Percentiles rank a stretch among this genome's conserved stretches.
Evolutionary conservation across 2,329 filamentous ascomycete genomes (phyloP).

Genomic region (Colletotrichum zoysiae): DNA sequence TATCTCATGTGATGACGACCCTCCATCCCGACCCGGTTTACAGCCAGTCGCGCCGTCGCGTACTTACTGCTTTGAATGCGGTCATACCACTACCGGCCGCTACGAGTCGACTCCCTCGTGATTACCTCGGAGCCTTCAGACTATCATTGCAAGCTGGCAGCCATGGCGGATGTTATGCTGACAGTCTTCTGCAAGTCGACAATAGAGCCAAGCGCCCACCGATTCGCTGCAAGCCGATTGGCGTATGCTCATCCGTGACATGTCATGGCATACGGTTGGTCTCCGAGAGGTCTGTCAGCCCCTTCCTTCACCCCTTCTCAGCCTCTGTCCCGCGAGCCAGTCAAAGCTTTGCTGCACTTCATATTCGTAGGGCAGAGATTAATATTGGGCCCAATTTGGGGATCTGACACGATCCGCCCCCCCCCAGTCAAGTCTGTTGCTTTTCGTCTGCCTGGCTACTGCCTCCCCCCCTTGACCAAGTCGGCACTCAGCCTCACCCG

Average conservation of each 20-base stretch:
- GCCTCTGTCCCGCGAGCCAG: slow-evolving; percentile 25
- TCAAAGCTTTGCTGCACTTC: slow-evolving; percentile 10
- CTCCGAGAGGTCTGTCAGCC: slow-evolving; percentile 31
- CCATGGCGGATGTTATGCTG: slow-evolving; percentile 22
- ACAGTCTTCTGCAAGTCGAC: slow-evolving; percentile 20
- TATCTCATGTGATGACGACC: slow-evolving; percentile 1
- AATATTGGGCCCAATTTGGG: slow-evolving; percentile 31
- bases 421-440: slow-evolving; percentile 5
- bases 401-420: slow-evolving; percentile 32
- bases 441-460: slow-evolving; percentile 35
- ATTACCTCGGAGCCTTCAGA: slow-evolving; percentile 26
- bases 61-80: background rate
- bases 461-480: slow-evolving; percentile 5
- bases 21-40: background rate
- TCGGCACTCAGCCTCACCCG: slow-evolving; percentile 34
- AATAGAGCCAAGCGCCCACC: slow-evolving; percentile 26
- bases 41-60: slow-evolving; percentile 10
- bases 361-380: slow-evolving; percentile 26
- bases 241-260: slow-evolving; percentile 1
- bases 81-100: slow-evolving; percentile 24
- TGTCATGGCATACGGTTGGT: slow-evolving; percentile 20
- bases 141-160: slow-evolving; percentile 19
- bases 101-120: slow-evolving; percentile 9
- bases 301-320: slow-evolving; percentile 37
- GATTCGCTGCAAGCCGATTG: slow-evolving; percentile 21